Evolutionary conservation across 2,329 filamentous ascomycete species (phyloP).

Genomic region (Paramyrothecium sp.): DNA sequence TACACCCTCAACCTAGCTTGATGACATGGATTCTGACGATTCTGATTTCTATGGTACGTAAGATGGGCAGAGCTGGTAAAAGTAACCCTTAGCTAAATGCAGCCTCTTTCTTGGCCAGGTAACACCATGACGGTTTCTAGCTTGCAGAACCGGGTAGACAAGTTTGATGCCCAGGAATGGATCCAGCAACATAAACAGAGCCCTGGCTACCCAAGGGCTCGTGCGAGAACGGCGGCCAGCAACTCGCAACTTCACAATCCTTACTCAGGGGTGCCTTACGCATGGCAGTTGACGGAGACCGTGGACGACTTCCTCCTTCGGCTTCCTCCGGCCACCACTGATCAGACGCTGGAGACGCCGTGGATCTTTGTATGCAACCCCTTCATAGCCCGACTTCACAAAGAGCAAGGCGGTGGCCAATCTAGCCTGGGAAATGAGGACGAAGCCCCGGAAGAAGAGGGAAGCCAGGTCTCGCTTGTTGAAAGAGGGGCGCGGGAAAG

Average conservation of each 20-base stretch:
- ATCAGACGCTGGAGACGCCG: constrained; percentile 39
- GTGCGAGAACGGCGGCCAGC: constrained; percentile 12
- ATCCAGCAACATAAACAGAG: constrained; percentile 18
- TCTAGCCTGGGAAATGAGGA: constrained; percentile 44
- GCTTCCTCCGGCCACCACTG: constrained; percentile 65
- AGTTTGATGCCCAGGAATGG: constrained; percentile 51
- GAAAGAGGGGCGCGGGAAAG: constrained; percentile 50
- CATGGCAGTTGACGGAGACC: constrained; percentile 64
- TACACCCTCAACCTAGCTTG: too few relatives aligned
- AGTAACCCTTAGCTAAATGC: neutral
- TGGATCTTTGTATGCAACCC: constrained; percentile 79
- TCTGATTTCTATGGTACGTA: constrained; percentile 56
- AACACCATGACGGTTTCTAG: constrained; percentile 45
- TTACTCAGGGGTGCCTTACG: constrained; percentile 51
- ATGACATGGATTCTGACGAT: constrained; percentile 42
- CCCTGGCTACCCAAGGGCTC: constrained; percentile 23
- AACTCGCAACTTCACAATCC: constrained; percentile 51
- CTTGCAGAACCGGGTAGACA: constrained; percentile 48
- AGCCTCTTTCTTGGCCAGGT: constrained; percentile 38
- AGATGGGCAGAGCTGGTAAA: neutral
- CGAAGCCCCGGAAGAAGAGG: constrained; percentile 45
- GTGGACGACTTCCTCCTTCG: constrained; percentile 65
- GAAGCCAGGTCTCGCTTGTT: constrained; percentile 47
- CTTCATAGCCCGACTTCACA: constrained; percentile 38
- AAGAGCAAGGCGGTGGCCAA: constrained; percentile 30